Conservation (phyloP, 2,329 filamentous ascomycete genomes). For the Aureobasidium sp. region DNA sequence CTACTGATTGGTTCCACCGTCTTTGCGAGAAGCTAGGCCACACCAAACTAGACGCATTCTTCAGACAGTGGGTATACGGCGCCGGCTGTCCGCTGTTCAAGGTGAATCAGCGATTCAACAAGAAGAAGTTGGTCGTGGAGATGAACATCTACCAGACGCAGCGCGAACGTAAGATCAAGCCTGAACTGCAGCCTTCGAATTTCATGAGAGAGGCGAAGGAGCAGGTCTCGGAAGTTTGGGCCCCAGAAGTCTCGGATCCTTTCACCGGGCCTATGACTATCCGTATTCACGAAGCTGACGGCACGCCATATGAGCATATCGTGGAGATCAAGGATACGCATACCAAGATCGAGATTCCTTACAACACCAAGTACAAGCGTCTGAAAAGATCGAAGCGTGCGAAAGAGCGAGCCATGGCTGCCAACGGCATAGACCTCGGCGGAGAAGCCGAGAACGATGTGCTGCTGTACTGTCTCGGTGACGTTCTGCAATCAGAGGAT, state of each 20-base stretch:
- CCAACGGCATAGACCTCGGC: slow-evolving; percentile 37
- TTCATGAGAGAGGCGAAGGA: slow-evolving; percentile 85
- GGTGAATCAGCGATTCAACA: slow-evolving; percentile 87
- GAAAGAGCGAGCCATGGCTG: slow-evolving; percentile 64
- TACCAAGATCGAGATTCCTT: slow-evolving; percentile 86
- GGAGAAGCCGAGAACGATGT: slow-evolving; percentile 67
- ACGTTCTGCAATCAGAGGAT: slow-evolving; percentile 74
- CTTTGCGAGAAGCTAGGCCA: slow-evolving; percentile 84
- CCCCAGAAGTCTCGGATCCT: slow-evolving; percentile 52
- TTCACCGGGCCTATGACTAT: slow-evolving; percentile 98
- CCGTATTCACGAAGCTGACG: slow-evolving; percentile 93
- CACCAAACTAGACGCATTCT: slow-evolving; percentile 80
- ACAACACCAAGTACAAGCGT: slow-evolving; percentile 98
- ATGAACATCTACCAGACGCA: slow-evolving; percentile 78
- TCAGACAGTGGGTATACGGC: slow-evolving; percentile 83
- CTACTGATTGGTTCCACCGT: slow-evolving; percentile 67
- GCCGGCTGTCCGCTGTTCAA: slow-evolving; percentile 83
- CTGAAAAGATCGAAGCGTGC: slow-evolving; percentile 79
- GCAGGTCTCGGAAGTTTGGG: slow-evolving; percentile 57
- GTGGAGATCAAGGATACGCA: slow-evolving; percentile 84
- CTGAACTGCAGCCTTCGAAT: slow-evolving; percentile 57
- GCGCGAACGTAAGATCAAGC: slow-evolving; percentile 44
- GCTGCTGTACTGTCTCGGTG: slow-evolving; percentile 82
- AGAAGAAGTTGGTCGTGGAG: slow-evolving; percentile 92
- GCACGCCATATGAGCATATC: slow-evolving; percentile 96